These are phyloP conservation scores for Candida labiduridarum DNA, from an alignment of 1,139 yeast species.

Conservation along the genomic window DNA sequence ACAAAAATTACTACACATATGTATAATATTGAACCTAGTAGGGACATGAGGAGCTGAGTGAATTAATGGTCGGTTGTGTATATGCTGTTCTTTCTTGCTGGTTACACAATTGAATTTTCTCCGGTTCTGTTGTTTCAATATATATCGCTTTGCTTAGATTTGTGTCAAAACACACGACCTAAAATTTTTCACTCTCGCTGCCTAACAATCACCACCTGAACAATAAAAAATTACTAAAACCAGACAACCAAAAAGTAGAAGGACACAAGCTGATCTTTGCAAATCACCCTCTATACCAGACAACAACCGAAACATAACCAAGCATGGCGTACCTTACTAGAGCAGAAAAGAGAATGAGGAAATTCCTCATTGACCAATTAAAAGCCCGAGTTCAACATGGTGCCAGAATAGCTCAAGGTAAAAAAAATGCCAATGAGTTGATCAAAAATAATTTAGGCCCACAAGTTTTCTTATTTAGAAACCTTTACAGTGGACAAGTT, in stretches of 20 bases:
- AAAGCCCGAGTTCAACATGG: constrained; percentile 48
- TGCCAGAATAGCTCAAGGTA: constrained; percentile 46
- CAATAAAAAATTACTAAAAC: background rate
- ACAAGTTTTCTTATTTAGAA: constrained; percentile 78
- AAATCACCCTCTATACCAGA: background rate
- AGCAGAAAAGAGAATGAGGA: constrained; percentile 53
- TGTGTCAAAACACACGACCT: background rate
- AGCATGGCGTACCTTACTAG: constrained; percentile 48
- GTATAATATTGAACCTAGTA: constrained; percentile 10
- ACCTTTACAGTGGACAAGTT: constrained; percentile 87
- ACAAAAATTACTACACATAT: constrained; percentile 7
- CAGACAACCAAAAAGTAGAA: background rate
- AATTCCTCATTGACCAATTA: constrained; percentile 51
- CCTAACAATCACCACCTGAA: background rate
- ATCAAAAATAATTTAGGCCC: constrained; percentile 59
- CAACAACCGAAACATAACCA: constrained; percentile 6
- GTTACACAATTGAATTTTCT: background rate
- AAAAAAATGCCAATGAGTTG: constrained; percentile 36
- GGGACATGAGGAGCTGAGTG: constrained; percentile 6
- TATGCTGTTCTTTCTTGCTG: background rate
- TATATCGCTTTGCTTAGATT: background rate
- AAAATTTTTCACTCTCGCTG: constrained; percentile 1
- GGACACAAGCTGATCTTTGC: background rate
- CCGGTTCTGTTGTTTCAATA: background rate
- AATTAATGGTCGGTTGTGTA: background rate